Conservation (phyloP, 306 rosid genomes). For the Crataegus laevigata region DNA sequence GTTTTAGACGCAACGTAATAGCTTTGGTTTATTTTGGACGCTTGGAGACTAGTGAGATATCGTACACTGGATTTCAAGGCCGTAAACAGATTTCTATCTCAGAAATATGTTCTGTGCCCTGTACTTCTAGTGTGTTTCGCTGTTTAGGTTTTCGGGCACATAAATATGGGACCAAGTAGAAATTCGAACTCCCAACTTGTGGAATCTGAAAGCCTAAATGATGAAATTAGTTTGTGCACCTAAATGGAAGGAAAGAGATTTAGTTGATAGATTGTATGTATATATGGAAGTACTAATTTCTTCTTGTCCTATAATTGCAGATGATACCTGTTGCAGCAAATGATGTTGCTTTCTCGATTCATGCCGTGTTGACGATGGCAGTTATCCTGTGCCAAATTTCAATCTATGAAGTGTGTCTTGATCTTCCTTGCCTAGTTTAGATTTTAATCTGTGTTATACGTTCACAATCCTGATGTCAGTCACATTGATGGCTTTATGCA, state of each 20-base stretch:
- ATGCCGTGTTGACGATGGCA: slow-evolving; percentile 62
- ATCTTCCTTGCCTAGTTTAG: neutral
- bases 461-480: slow-evolving; percentile 9
- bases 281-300: neutral
- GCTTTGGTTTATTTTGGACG: neutral
- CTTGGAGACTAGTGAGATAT: neutral
- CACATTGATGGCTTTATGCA: slow-evolving; percentile 17
- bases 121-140: too few relatives aligned
- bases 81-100: neutral
- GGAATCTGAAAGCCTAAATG: neutral
- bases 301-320: slow-evolving; percentile 28
- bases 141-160: neutral
- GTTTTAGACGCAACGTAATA: neutral
- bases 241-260: neutral
- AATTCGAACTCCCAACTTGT: neutral
- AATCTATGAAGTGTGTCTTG: slow-evolving; percentile 51
- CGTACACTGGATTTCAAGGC: neutral
- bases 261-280: neutral
- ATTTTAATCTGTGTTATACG: neutral
- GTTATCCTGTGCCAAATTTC: slow-evolving; percentile 55
- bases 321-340: slow-evolving; percentile 92
- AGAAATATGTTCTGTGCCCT: too few relatives aligned
- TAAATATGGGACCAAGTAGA: neutral
- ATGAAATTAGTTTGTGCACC: neutral
- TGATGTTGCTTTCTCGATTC: slow-evolving; percentile 73